Conservation (phyloP, 2,329 filamentous ascomycete genomes). For the Scedosporium aurantiacum region DNA sequence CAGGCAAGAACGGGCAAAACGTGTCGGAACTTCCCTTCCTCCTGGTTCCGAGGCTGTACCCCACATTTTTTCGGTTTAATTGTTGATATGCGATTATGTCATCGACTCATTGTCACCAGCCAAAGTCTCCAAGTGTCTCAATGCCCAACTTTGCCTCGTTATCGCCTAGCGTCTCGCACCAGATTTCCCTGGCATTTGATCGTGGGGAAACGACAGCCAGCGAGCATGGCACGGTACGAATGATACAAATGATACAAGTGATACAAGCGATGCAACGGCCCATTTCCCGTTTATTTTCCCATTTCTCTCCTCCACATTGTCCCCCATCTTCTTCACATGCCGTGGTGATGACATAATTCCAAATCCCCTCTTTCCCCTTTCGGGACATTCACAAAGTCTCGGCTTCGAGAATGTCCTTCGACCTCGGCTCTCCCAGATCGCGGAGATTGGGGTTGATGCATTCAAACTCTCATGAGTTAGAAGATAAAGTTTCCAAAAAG, state of each 20-base stretch:
- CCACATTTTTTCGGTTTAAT: too few species aligned
- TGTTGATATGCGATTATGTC: too few species aligned
- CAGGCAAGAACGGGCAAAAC: background rate
- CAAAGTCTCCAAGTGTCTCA: too few species aligned
- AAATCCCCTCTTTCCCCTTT: slow-evolving; percentile 1
- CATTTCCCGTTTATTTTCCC: background rate
- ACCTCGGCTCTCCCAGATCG: slow-evolving; percentile 4
- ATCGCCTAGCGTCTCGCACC: too few species aligned
- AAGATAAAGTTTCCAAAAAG: slow-evolving; percentile 4
- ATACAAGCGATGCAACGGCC: too few species aligned
- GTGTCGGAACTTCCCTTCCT: background rate
- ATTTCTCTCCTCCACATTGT: too few species aligned
- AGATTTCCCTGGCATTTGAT: too few species aligned
- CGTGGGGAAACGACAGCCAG: background rate
- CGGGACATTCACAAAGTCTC: background rate
- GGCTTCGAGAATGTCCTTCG: slow-evolving; percentile 1
- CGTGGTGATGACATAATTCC: slow-evolving; percentile 6
- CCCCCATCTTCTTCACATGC: slow-evolving; percentile 4
- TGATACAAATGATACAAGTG: too few species aligned
- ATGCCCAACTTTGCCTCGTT: too few species aligned
- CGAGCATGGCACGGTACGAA: too few species aligned
- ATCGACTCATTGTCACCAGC: too few species aligned
- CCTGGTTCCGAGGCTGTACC: background rate
- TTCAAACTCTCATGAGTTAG: background rate
- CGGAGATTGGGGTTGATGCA: slow-evolving; percentile 1